Conservation (phyloP, 2,329 filamentous ascomycete genomes). For the Epichloe typhina region DNA sequence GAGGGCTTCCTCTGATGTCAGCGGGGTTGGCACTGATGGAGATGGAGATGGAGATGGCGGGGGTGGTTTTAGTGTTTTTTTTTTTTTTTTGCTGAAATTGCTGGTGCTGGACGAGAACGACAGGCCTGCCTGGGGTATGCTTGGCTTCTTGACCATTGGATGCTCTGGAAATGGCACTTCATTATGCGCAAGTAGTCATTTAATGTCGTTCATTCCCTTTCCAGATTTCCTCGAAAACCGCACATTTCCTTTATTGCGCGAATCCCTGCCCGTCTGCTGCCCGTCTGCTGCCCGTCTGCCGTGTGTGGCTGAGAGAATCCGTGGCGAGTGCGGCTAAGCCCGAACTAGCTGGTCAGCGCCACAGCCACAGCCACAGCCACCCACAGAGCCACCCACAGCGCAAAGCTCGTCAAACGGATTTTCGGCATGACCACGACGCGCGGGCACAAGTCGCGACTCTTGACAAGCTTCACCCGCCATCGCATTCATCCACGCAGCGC, state of each 20-base stretch:
- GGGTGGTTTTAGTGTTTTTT: background rate
- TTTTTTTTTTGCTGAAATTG: no score
- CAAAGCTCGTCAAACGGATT: background rate
- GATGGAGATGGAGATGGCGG: background rate
- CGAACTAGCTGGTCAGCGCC: background rate
- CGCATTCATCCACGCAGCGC: background rate
- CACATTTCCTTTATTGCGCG: no score
- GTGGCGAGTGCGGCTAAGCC: background rate
- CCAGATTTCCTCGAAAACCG: no score
- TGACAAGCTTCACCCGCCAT: background rate
- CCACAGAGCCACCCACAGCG: background rate
- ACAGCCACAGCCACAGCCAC: background rate
- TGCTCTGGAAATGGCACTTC: no score
- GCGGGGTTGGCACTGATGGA: slow-evolving; percentile 1
- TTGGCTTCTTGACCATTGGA: background rate
- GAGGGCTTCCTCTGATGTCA: slow-evolving; percentile 6
- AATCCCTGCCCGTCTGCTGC: no score
- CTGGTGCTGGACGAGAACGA: background rate
- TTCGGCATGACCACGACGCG: background rate
- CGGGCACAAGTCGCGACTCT: background rate
- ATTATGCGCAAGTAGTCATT: no score
- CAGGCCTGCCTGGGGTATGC: no score
- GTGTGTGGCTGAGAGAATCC: background rate
- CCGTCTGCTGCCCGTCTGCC: no score
- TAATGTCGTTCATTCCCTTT: no score